Conservation (phyloP, 495 filamentous ascomycete species). For the Trichodelitschia bisporula region DNA sequence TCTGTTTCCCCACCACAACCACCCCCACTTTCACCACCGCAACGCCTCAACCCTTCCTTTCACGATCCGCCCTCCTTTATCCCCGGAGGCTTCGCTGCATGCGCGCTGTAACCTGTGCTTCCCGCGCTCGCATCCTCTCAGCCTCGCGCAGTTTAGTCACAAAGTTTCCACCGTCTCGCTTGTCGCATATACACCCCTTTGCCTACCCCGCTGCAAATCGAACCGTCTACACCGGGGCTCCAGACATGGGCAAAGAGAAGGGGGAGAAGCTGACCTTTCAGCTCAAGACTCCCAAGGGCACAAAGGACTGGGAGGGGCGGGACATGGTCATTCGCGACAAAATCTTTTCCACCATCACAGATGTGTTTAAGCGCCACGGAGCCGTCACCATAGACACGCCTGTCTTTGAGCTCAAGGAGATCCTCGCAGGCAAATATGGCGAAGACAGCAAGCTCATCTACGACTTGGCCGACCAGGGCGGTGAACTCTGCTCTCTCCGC, state of each 20-base stretch:
- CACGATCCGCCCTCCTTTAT: too few species aligned
- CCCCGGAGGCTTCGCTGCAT: too few species aligned
- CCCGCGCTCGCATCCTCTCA: too few species aligned
- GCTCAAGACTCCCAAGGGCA: conserved; percentile 17
- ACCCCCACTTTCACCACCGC: too few species aligned
- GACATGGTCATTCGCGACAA: conserved; percentile 60
- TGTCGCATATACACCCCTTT: too few species aligned
- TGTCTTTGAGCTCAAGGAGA: conserved; percentile 52
- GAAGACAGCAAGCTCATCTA: conserved; percentile 84
- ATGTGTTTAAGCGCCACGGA: conserved; percentile 77
- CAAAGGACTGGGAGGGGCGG: conserved; percentile 27
- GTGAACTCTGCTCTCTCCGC: conserved; percentile 60
- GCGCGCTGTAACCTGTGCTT: too few species aligned
- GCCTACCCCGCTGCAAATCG: too few species aligned
- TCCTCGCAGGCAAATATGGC: conserved; percentile 73
- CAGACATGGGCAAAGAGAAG: conserved; percentile 12
- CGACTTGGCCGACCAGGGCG: conserved; percentile 66
- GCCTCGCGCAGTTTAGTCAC: too few species aligned
- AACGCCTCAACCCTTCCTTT: too few species aligned
- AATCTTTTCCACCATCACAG: conserved; percentile 60
- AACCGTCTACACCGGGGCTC: too few species aligned
- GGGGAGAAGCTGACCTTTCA: conserved; percentile 7
- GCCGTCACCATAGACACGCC: conserved; percentile 61
- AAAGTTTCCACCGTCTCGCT: too few species aligned
- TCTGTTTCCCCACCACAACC: too few species aligned